These are phyloP conservation scores for Prunus campanulata DNA, from an alignment of 306 rosid genomes.

Conservation along the genomic window DNA sequence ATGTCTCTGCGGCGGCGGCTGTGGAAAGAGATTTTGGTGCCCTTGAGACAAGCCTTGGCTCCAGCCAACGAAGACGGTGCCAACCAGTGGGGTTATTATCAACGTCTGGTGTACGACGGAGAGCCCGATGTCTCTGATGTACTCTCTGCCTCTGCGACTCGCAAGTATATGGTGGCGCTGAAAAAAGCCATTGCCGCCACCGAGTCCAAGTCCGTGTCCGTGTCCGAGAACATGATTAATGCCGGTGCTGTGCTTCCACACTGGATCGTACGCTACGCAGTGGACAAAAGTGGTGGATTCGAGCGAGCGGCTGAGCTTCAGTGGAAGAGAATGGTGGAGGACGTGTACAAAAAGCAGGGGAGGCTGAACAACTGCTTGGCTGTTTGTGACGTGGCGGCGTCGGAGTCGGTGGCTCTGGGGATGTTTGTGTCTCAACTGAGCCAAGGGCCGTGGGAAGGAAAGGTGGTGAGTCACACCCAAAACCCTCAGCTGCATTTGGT, in stretches of 20 bases:
- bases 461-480: constrained; percentile 42
- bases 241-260: constrained; percentile 68
- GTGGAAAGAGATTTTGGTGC: constrained; percentile 58
- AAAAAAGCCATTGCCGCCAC: neutral
- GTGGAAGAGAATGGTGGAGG: constrained; percentile 65
- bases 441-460: constrained; percentile 59
- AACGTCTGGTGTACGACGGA: too few species aligned
- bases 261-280: constrained; percentile 23
- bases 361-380: constrained; percentile 44
- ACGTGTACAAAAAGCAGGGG: constrained; percentile 35
- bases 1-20: constrained; percentile 19
- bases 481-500: constrained; percentile 46
- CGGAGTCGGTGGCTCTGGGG: constrained; percentile 47
- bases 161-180: constrained; percentile 39
- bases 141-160: constrained; percentile 32
- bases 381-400: constrained; percentile 34
- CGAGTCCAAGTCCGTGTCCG: constrained; percentile 15
- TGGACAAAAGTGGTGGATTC: constrained; percentile 8
- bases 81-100: constrained; percentile 35
- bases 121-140: too few species aligned
- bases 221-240: constrained; percentile 23
- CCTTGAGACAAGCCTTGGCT: constrained; percentile 47
- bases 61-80: constrained; percentile 16
- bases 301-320: constrained; percentile 56
- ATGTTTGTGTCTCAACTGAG: constrained; percentile 54